Evolutionary conservation across 805 yeast species (phyloP), one percentile per base, ranked within the genome.

Genomic region (Candida railenensis): DNA sequence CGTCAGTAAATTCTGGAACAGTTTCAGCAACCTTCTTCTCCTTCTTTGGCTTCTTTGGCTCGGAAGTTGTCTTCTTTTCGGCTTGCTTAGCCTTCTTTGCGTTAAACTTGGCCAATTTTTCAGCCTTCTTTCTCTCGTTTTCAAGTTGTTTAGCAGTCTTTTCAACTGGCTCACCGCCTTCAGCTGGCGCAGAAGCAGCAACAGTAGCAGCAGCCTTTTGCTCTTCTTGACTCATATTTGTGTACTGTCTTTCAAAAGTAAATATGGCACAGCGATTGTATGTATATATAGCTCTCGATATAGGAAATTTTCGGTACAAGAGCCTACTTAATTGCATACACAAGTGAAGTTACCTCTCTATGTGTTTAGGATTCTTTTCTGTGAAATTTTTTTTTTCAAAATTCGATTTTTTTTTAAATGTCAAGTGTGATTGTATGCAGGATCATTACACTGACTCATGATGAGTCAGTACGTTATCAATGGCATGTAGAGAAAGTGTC

Each of bases 51-150:
- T 87, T 84, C 65, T 81, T 79, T 20, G 71, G 62, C 40, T 71
- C 74, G 50, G 74, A 73, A 19, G 66, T 56, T 46, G 73, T 68
- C 39, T 74, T 76, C 49, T 73, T 36, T 20, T 36, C 75, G 45
- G 77, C 76, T 50, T 78, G 77, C 48, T 76, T 78, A 46, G 83
- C 82, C 65, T 87, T 81, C 67, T 90, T 86, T 48, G 98, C 96
- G 58, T 84, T 79, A 69, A 91, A 89, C 68, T 89, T 83, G 66
- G 94, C 86, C 58, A 88, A 71, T 66, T 89, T 85, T 74, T 89
- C 94, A 53, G 96, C 91, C 77, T 88, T 82, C 75, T 89, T 84
- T 62, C 85, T 77, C 73, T 89, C 96, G 61, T 87, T 89, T 66
- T 89, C 96, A 45, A 88, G 74, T 69, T 87, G 89, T 64, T 87